Percentiles rank a stretch among this genome's conserved stretches.
phyloP scores from a whole-genome alignment of 208 protist genomes.

The Leishmania tropica region DNA sequence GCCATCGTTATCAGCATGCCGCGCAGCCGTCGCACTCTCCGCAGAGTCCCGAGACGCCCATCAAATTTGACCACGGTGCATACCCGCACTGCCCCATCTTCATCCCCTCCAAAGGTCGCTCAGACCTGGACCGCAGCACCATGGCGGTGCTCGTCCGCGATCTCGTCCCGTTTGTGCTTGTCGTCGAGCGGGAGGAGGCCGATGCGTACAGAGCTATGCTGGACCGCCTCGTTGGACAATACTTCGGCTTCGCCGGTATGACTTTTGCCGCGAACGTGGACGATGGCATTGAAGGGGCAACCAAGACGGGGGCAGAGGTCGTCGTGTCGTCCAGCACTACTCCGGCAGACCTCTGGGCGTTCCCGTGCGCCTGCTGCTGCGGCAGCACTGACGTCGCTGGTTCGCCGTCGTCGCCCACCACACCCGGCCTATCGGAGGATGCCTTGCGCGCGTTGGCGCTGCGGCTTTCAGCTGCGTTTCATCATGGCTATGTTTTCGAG shows the following conservation, averaged over 20 bases:
- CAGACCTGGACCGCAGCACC: conserved; percentile 60
- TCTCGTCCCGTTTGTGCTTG: conserved; percentile 75
- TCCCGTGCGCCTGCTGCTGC: conserved; percentile 29
- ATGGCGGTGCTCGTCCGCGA: conserved; percentile 65
- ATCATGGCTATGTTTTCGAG: conserved; percentile 45
- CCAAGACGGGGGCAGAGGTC: background rate
- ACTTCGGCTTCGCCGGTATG: conserved; percentile 49
- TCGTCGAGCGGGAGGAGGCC: conserved; percentile 74
- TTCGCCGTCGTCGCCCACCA: background rate
- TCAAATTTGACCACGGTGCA: conserved; percentile 14
- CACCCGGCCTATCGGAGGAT: conserved; percentile 1
- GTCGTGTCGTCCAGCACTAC: background rate
- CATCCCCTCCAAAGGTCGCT: conserved; percentile 79
- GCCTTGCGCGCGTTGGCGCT: conserved; percentile 15
- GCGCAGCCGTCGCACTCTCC: conserved; percentile 3
- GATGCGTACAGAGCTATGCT: conserved; percentile 58
- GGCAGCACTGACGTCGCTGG: background rate
- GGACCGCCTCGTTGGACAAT: conserved; percentile 57
- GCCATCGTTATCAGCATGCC: background rate
- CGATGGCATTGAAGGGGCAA: background rate
- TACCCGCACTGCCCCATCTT: conserved; percentile 85
- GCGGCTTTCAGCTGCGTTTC: conserved; percentile 25
- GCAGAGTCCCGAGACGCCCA: conserved; percentile 2
- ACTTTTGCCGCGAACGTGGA: conserved; percentile 13
- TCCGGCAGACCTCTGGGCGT: conserved; percentile 27